Conservation (phyloP, 2,329 filamentous ascomycete species). For the Paraphaeosphaeria sporulosa region DNA sequence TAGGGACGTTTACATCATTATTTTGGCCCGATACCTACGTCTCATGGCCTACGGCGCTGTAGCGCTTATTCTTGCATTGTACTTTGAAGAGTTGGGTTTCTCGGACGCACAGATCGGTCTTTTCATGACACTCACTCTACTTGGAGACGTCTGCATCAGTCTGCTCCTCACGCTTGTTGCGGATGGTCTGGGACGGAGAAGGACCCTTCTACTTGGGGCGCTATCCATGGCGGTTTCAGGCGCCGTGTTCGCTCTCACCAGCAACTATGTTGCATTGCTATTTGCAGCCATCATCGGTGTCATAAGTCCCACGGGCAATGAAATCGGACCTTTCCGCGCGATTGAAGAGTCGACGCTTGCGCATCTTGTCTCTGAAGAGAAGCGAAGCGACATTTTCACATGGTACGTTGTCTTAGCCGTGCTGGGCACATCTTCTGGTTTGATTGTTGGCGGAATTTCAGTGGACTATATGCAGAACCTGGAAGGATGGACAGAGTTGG, state of each 20-base stretch:
- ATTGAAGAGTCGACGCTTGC: constrained; percentile 50
- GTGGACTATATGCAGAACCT: constrained; percentile 42
- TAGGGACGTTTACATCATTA: constrained; percentile 45
- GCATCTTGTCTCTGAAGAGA: constrained; percentile 39
- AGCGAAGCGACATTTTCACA: constrained; percentile 47
- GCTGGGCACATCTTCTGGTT: constrained; percentile 44
- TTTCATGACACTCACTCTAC: constrained; percentile 51
- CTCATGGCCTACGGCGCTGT: constrained; percentile 48
- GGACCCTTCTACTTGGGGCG: constrained; percentile 44
- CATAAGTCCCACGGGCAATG: constrained; percentile 49
- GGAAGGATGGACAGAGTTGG: constrained; percentile 47
- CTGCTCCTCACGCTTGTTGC: constrained; percentile 49
- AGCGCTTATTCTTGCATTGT: constrained; percentile 47
- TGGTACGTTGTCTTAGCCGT: constrained; percentile 52
- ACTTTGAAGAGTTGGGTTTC: constrained; percentile 44
- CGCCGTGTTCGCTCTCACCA: constrained; percentile 43
- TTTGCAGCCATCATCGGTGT: constrained; percentile 48
- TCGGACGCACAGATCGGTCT: constrained; percentile 48
- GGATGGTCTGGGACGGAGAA: constrained; percentile 44
- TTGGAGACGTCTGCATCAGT: constrained; percentile 48
- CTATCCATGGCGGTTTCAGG: constrained; percentile 46
- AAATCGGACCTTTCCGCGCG: constrained; percentile 52
- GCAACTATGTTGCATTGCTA: constrained; percentile 42
- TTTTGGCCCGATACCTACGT: constrained; percentile 46
- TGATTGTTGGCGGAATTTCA: constrained; percentile 46